Conservation (phyloP, 78 protist genomes). For the Paulinella micropora region DNA sequence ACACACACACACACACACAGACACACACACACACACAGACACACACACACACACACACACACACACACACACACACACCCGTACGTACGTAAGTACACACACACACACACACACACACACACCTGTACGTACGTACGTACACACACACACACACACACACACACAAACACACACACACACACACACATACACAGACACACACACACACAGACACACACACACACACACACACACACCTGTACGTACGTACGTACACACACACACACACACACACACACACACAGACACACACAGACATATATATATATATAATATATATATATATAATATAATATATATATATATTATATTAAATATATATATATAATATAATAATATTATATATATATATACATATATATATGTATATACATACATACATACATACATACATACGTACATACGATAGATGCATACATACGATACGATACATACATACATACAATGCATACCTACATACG, state of each 20-base stretch:
- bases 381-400: not conserved
- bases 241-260: not conserved
- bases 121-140: not conserved
- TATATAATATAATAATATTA: not conserved
- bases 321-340: not conserved
- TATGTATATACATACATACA: not conserved
- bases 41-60: not conserved
- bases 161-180: not conserved
- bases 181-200: not conserved
- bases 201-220: not conserved
- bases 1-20: not conserved
- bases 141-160: not conserved
- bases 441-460: too few relatives aligned
- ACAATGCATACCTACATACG: not conserved
- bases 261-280: not conserved
- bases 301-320: not conserved
- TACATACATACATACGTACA: not conserved
- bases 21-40: not conserved
- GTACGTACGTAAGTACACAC: not conserved
- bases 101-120: not conserved
- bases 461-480: not conserved
- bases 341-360: not conserved
- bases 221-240: not conserved
- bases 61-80: not conserved
- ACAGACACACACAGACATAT: not conserved